phyloP scores from a whole-genome alignment of 2,329 filamentous ascomycete genomes.

The Colletotrichum sp. region DNA sequence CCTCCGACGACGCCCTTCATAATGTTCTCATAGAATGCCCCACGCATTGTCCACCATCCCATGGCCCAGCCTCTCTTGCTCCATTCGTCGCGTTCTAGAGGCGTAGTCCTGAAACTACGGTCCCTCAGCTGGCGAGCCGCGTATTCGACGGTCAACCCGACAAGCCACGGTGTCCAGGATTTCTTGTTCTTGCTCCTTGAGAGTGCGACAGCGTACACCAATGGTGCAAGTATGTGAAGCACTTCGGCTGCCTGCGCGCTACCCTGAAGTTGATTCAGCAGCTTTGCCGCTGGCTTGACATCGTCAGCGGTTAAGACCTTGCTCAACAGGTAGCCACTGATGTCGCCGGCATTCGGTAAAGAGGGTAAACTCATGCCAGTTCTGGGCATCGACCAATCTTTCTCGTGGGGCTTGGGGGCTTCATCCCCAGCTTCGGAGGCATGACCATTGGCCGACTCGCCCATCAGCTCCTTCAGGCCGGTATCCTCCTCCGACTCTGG shows the following conservation, averaged over 20 bases:
- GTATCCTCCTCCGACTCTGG: constrained; percentile 47
- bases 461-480: constrained; percentile 46
- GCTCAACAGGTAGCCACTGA: constrained; percentile 84
- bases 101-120: constrained; percentile 79
- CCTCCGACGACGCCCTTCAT: constrained; percentile 77
- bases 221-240: constrained; percentile 88
- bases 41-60: constrained; percentile 95
- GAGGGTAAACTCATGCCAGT: constrained; percentile 86
- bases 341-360: constrained; percentile 80
- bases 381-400: constrained; percentile 90
- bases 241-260: constrained; percentile 79
- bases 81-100: constrained; percentile 89
- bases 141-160: constrained; percentile 85
- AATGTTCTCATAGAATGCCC: constrained; percentile 94
- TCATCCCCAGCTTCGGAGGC: constrained; percentile 56
- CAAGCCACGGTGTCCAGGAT: constrained; percentile 90
- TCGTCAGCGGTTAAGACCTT: constrained; percentile 95
- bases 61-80: constrained; percentile 87
- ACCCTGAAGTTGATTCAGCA: constrained; percentile 84
- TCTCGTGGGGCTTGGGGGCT: constrained; percentile 48
- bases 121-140: constrained; percentile 83
- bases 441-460: constrained; percentile 62
- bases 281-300: constrained; percentile 86
- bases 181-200: constrained; percentile 74
- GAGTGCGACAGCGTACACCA: constrained; percentile 85